phyloP scores from a whole-genome alignment of 257 asterid genomes.

The Echites panduratus region DNA sequence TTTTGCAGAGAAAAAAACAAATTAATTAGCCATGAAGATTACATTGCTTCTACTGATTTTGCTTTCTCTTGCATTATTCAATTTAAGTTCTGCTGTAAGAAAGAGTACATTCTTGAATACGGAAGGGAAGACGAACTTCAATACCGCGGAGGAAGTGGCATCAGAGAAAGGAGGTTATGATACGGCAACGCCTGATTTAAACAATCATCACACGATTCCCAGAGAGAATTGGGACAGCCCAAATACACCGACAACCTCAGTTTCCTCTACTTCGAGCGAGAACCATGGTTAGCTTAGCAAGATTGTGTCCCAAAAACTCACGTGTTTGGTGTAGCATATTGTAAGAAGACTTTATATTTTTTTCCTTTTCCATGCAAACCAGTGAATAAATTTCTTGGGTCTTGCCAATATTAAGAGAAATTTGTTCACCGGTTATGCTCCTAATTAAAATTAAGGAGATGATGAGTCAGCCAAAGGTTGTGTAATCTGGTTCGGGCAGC shows the following conservation, averaged over 20 bases:
- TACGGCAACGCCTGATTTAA: constrained; percentile 14
- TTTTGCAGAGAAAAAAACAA: too few relatives aligned
- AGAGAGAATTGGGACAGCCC: constrained; percentile 38
- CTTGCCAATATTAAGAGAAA: neutral
- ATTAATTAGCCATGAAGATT: constrained; percentile 3
- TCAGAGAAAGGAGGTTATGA: neutral
- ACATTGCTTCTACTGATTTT: neutral
- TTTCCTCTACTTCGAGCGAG: neutral
- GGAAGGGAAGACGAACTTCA: neutral
- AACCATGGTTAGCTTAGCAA: neutral
- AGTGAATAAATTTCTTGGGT: neutral
- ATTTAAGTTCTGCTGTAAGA: constrained; percentile 6
- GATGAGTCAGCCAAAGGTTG: too few relatives aligned
- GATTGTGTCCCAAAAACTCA: neutral
- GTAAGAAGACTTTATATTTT: neutral
- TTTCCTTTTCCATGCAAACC: too few relatives aligned
- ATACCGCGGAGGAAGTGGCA: too few relatives aligned
- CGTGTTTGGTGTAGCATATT: too few relatives aligned
- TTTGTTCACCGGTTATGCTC: neutral
- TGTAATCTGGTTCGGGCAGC: neutral
- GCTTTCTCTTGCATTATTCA: constrained; percentile 7
- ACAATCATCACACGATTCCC: constrained; percentile 44
- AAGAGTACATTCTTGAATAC: constrained; percentile 10
- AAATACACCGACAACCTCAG: constrained; percentile 18
- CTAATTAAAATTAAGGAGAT: too few relatives aligned